phyloP scores from a whole-genome alignment of 495 filamentous ascomycete species.

The Apiosordaria backusii region DNA sequence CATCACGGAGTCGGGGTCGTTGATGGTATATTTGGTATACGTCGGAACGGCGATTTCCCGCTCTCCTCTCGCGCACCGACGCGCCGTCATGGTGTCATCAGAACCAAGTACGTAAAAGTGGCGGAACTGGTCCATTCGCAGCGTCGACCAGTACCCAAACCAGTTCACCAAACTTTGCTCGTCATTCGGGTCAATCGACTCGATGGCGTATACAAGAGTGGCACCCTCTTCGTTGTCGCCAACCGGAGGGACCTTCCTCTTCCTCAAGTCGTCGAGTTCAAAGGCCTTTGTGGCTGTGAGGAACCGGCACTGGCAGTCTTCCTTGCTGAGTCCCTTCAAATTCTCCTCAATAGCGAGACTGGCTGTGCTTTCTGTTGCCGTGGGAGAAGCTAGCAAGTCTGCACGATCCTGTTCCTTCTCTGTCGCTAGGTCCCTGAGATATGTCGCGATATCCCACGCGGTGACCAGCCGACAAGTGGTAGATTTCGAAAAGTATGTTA shows the following conservation, averaged over 20 bases:
- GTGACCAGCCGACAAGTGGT: constrained; percentile 32
- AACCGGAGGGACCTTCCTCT: constrained; percentile 6
- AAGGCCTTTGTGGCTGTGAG: constrained; percentile 21
- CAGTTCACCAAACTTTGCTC: constrained; percentile 52
- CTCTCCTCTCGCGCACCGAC: constrained; percentile 28
- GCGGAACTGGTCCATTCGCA: constrained; percentile 44
- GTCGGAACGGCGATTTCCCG: constrained; percentile 37
- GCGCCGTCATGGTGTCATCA: constrained; percentile 20
- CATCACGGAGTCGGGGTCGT: constrained; percentile 39
- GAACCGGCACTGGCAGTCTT: constrained; percentile 29
- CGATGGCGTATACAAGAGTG: constrained; percentile 41
- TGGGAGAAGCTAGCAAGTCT: constrained; percentile 12
- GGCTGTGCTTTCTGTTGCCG: constrained; percentile 18
- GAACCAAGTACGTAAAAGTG: constrained; percentile 49
- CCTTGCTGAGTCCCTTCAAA: constrained; percentile 25
- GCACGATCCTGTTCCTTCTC: constrained; percentile 38
- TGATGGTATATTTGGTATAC: constrained; percentile 37
- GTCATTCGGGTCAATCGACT: constrained; percentile 48
- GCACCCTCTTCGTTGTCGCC: constrained; percentile 34
- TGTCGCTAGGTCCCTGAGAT: constrained; percentile 37
- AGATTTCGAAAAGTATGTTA: constrained; percentile 23
- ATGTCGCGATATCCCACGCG: constrained; percentile 41
- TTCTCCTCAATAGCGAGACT: constrained; percentile 2
- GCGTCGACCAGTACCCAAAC: constrained; percentile 52
- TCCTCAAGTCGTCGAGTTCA: constrained; percentile 24